Percentiles rank a stretch among this genome's conserved stretches.
These are phyloP conservation scores for Xylariales sp. DNA, from an alignment of 2,329 filamentous ascomycete genomes.

Conservation along the genomic window DNA sequence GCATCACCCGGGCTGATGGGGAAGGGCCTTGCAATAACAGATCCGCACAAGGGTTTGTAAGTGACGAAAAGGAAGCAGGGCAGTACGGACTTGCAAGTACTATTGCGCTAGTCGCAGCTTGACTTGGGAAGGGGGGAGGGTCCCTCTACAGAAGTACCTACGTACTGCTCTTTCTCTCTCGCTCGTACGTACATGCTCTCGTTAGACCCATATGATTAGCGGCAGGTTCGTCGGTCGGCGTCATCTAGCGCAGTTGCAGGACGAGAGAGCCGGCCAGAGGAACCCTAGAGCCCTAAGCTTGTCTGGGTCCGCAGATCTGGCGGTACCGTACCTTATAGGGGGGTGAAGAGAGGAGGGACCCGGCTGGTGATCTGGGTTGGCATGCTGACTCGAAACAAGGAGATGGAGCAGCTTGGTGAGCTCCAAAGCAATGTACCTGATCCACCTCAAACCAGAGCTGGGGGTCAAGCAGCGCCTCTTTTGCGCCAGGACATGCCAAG, in stretches of 20 bases:
- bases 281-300: neutral
- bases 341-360: neutral
- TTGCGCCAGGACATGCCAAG: conserved; percentile 1
- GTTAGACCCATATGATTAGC: too few species aligned
- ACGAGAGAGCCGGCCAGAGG: neutral
- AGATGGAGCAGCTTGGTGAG: neutral
- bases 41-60: neutral
- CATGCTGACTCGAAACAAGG: conserved; percentile 6
- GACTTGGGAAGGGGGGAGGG: too few species aligned
- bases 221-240: neutral
- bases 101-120: too few species aligned
- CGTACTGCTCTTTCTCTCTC: neutral
- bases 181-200: too few species aligned
- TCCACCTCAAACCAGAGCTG: conserved; percentile 1
- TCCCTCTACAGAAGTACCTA: neutral
- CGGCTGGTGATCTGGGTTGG: neutral
- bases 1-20: conserved; percentile 1
- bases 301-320: conserved; percentile 4
- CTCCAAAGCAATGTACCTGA: neutral
- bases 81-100: neutral
- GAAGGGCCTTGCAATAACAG: conserved; percentile 2
- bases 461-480: neutral
- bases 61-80: conserved; percentile 1
- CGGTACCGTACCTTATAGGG: too few species aligned
- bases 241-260: neutral